Conservation (phyloP, 176 grass and related monocot species). For the Oryza officinalis region DNA sequence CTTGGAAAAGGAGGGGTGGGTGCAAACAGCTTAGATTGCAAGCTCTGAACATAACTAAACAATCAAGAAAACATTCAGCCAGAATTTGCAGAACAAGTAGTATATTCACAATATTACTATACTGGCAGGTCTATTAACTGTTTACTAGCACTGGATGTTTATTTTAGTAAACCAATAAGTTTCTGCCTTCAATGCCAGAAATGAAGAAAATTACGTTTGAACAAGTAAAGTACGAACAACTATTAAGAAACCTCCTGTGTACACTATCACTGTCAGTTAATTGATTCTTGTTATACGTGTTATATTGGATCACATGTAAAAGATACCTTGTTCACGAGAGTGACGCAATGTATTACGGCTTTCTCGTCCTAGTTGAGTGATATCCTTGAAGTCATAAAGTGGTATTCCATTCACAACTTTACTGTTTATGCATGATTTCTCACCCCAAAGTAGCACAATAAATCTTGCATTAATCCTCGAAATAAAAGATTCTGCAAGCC, state of each 20-base stretch:
- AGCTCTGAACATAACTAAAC: conserved; percentile 1
- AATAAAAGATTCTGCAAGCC: conserved; percentile 86
- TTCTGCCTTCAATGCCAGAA: conserved; percentile 1
- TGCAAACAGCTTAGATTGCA: background rate
- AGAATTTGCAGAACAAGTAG: background rate
- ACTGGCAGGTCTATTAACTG: conserved; percentile 6
- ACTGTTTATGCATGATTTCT: conserved; percentile 64
- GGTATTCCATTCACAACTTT: conserved; percentile 59
- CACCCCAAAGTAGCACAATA: conserved; percentile 91
- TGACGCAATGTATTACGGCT: conserved; percentile 45
- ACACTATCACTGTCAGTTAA: background rate
- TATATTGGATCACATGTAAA: conserved; percentile 23
- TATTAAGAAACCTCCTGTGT: background rate
- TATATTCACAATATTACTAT: background rate
- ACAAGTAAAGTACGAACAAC: background rate
- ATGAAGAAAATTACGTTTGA: background rate
- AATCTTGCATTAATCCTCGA: conserved; percentile 67
- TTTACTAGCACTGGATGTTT: conserved; percentile 23
- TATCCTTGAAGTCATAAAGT: conserved; percentile 79
- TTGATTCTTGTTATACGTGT: conserved; percentile 7
- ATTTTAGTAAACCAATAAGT: background rate
- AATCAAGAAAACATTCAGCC: background rate
- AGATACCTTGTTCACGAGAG: conserved; percentile 64
- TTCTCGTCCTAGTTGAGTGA: conserved; percentile 64
- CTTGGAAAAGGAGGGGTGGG: background rate